Percentiles rank a stretch among this genome's conserved stretches.
phyloP scores from a whole-genome alignment of 2,329 filamentous ascomycete genomes.

The Pseudopithomyces maydicus region DNA sequence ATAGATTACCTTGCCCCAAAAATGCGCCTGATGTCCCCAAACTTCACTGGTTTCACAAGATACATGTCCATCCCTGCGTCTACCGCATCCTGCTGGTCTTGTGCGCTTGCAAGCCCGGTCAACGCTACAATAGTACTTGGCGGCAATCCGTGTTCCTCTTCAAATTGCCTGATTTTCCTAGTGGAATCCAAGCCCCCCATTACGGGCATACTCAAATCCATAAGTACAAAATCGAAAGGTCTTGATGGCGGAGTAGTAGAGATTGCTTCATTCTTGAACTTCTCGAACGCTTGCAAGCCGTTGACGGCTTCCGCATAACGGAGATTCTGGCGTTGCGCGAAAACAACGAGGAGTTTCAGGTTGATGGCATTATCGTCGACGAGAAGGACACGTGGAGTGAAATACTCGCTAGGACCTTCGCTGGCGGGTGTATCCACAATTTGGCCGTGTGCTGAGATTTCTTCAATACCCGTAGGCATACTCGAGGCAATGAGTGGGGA shows the following conservation, averaged over 20 bases:
- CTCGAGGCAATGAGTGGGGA: conserved; percentile 12
- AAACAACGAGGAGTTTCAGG: conserved; percentile 47
- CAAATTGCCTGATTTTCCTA: conserved; percentile 32
- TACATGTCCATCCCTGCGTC: conserved; percentile 45
- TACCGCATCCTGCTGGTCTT: conserved; percentile 41
- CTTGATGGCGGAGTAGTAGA: conserved; percentile 18
- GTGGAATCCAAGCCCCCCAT: conserved; percentile 48
- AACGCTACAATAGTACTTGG: conserved; percentile 40
- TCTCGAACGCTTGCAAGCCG: conserved; percentile 38
- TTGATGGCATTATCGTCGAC: conserved; percentile 45
- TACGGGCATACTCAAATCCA: conserved; percentile 43
- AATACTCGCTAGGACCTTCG: conserved; percentile 22
- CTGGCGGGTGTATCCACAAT: neutral
- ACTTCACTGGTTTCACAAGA: conserved; percentile 45
- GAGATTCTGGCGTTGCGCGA: conserved; percentile 39
- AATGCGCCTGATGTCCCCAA: conserved; percentile 38
- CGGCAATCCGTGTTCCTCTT: conserved; percentile 26
- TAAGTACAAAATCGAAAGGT: conserved; percentile 40
- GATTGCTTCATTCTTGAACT: conserved; percentile 25
- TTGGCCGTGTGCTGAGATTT: neutral
- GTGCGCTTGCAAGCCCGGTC: conserved; percentile 43
- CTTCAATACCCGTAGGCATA: conserved; percentile 3
- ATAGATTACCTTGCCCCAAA: conserved; percentile 15
- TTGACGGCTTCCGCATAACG: conserved; percentile 36
- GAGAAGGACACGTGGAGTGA: conserved; percentile 36